A percentile compares a stretch with the other conserved stretches of the same genome.
These are phyloP conservation scores for Russula sp. DNA, from an alignment of 768 basidiomycete genomes.

Conservation along the genomic window DNA sequence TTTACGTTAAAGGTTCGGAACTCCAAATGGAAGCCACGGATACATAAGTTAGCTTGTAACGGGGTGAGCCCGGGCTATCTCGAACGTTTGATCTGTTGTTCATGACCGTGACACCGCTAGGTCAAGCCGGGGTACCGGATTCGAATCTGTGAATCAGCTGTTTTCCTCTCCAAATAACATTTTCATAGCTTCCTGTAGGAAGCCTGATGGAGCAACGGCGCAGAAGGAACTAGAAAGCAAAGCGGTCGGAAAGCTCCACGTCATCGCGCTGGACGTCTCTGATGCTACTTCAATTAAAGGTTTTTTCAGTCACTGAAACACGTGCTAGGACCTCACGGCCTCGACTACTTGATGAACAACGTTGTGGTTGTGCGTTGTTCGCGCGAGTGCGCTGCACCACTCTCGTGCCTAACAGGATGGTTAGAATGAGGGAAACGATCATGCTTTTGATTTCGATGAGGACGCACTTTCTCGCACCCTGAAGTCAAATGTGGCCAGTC, in stretches of 20 bases:
- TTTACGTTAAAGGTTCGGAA: neutral
- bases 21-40: conserved; percentile 17
- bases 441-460: conserved; percentile 27
- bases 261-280: conserved; percentile 32
- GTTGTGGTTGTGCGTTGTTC: conserved; percentile 32
- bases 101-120: conserved; percentile 11
- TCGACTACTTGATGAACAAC: conserved; percentile 39
- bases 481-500: conserved; percentile 33
- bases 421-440: conserved; percentile 28
- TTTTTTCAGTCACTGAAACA: conserved; percentile 27
- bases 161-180: conserved; percentile 24
- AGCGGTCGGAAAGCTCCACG: conserved; percentile 31
- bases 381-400: neutral
- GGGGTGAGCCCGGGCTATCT: conserved; percentile 15
- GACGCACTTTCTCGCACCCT: conserved; percentile 27
- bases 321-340: conserved; percentile 29
- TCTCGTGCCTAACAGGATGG: neutral
- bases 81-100: neutral
- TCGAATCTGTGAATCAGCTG: conserved; percentile 29
- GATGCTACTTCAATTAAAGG: conserved; percentile 28
- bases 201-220: conserved; percentile 25
- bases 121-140: conserved; percentile 31
- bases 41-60: conserved; percentile 29
- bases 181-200: conserved; percentile 32
- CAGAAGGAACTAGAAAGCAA: conserved; percentile 25